Percentiles rank a stretch among this genome's conserved stretches.
These are phyloP conservation scores for Penicillium nucicola DNA, from an alignment of 495 filamentous ascomycete genomes.

Conservation along the genomic window DNA sequence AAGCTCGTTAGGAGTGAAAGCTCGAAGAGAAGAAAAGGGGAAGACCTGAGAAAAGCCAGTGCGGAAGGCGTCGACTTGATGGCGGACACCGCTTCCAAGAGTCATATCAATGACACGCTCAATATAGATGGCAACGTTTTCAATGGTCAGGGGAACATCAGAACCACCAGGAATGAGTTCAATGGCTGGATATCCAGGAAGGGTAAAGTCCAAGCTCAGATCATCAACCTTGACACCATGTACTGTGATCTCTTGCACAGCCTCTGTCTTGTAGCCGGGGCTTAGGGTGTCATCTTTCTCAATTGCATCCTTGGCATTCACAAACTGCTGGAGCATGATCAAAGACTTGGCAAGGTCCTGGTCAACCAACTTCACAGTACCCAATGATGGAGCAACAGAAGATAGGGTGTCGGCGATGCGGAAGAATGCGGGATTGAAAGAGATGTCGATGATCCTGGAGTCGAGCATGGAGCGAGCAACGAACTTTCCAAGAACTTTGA, in stretches of 20 bases:
- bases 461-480: conserved; percentile 98
- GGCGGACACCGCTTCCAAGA: conserved; percentile 78
- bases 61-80: conserved; percentile 89
- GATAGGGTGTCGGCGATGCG: conserved; percentile 75
- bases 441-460: conserved; percentile 95
- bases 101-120: conserved; percentile 91
- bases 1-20: conserved; percentile 96
- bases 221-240: conserved; percentile 80
- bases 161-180: conserved; percentile 76
- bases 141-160: conserved; percentile 72
- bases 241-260: conserved; percentile 63
- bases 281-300: conserved; percentile 64
- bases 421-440: conserved; percentile 98
- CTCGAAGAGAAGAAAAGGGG: conserved; percentile 85
- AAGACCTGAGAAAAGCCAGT: conserved; percentile 94
- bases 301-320: conserved; percentile 73
- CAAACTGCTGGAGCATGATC: conserved; percentile 85
- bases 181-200: conserved; percentile 89
- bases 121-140: conserved; percentile 85
- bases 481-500: conserved; percentile 95
- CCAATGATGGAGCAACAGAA: conserved; percentile 79
- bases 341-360: conserved; percentile 80
- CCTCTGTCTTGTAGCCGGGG: conserved; percentile 64
- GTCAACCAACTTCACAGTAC: conserved; percentile 90
- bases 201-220: conserved; percentile 85